Conservation (phyloP, 306 rosid genomes). For the Cicer arietinum region DNA sequence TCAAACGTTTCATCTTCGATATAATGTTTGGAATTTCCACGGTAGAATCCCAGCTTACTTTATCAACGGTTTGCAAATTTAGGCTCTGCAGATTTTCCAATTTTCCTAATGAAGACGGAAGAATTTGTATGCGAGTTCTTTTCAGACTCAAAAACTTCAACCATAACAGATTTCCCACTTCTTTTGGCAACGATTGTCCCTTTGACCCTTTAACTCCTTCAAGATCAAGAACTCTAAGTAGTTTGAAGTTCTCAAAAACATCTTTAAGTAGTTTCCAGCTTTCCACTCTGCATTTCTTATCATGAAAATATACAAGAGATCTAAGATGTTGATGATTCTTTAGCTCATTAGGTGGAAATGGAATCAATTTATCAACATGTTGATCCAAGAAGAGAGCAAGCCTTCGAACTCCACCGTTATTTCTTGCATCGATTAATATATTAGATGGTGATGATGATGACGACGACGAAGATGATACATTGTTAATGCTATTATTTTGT, state of each 20-base stretch:
- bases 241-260: constrained; percentile 39
- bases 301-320: constrained; percentile 53
- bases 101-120: constrained; percentile 57
- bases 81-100: constrained; percentile 56
- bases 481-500: not conserved
- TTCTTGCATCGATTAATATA: not conserved
- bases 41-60: constrained; percentile 41
- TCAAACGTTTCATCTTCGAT: constrained; percentile 51
- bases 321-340: constrained; percentile 37
- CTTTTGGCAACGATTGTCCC: constrained; percentile 46
- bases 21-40: constrained; percentile 51
- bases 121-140: constrained; percentile 19
- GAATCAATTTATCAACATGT: constrained; percentile 16
- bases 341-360: constrained; percentile 1
- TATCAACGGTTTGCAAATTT: constrained; percentile 51
- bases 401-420: constrained; percentile 49
- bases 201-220: constrained; percentile 48
- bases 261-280: constrained; percentile 28
- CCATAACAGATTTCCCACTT: constrained; percentile 56
- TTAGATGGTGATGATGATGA: constrained; percentile 22
- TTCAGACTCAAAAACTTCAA: constrained; percentile 55
- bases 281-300: constrained; percentile 31
- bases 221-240: constrained; percentile 63
- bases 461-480: not conserved
- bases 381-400: constrained; percentile 49